phyloP scores from a whole-genome alignment of 1,139 yeast genomes.

The Protomyces pachydermus region DNA sequence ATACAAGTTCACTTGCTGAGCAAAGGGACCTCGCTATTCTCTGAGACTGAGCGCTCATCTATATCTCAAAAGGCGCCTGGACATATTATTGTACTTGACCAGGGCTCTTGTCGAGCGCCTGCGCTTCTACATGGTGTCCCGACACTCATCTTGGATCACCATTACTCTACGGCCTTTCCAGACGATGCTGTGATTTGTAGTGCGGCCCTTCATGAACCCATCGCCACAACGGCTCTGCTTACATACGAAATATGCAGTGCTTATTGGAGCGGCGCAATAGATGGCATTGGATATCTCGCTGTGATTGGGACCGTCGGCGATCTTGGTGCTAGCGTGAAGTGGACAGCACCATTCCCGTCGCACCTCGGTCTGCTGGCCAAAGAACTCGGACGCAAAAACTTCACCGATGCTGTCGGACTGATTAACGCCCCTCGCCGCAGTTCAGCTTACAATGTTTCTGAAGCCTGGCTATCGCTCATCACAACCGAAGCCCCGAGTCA shows the following conservation, averaged over 20 bases:
- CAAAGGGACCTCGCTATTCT: slow-evolving; percentile 12
- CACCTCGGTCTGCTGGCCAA: slow-evolving; percentile 12
- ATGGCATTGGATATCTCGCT: slow-evolving; percentile 9
- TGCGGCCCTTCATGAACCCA: slow-evolving; percentile 17
- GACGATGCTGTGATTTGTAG: slow-evolving; percentile 13
- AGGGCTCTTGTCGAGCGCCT: slow-evolving; percentile 14
- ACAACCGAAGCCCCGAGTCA: not conserved
- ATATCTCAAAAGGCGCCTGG: not conserved
- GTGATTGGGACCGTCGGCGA: slow-evolving; percentile 23
- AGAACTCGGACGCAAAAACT: slow-evolving; percentile 8
- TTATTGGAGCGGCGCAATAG: not conserved
- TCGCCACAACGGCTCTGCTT: slow-evolving; percentile 23
- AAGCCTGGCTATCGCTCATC: slow-evolving; percentile 14
- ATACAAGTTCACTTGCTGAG: slow-evolving; percentile 13
- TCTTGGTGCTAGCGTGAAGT: slow-evolving; percentile 13
- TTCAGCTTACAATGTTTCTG: slow-evolving; percentile 8
- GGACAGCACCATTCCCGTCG: slow-evolving; percentile 18
- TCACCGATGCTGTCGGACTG: slow-evolving; percentile 19
- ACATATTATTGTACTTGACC: slow-evolving; percentile 15
- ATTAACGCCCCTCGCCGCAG: slow-evolving; percentile 21
- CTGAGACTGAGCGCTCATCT: not conserved
- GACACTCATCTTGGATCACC: slow-evolving; percentile 21
- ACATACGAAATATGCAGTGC: slow-evolving; percentile 18
- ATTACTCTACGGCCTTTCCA: slow-evolving; percentile 25
- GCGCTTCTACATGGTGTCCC: slow-evolving; percentile 14